Percentiles rank a stretch among this genome's conserved stretches.
phyloP scores from a whole-genome alignment of 306 rosid species.

The Cercis canadensis region DNA sequence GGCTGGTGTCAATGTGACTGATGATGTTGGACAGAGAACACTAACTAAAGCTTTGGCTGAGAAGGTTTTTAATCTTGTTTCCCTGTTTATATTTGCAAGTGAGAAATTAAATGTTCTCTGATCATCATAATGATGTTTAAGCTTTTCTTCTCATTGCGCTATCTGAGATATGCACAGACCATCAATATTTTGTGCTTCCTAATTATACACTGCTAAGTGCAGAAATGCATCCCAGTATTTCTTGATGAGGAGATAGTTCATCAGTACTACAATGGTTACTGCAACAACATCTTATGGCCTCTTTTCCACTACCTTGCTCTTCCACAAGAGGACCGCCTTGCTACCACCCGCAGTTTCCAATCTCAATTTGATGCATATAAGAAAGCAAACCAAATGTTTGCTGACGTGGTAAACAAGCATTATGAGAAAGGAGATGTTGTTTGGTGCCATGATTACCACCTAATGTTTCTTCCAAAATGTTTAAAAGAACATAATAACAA shows the following conservation, averaged over 20 bases:
- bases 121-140: conserved; percentile 10
- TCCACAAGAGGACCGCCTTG: conserved; percentile 97
- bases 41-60: conserved; percentile 85
- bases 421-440: conserved; percentile 94
- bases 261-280: conserved; percentile 96
- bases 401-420: conserved; percentile 85
- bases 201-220: conserved; percentile 42
- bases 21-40: conserved; percentile 76
- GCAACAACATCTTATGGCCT: conserved; percentile 98
- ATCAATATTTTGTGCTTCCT: conserved; percentile 4
- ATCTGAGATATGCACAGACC: conserved; percentile 1
- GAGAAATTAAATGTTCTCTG: conserved; percentile 12
- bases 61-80: conserved; percentile 66
- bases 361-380: conserved; percentile 94
- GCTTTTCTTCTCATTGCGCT: conserved; percentile 1
- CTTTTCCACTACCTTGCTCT: conserved; percentile 93
- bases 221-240: conserved; percentile 94
- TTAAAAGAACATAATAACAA: conserved; percentile 72
- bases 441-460: conserved; percentile 98
- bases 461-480: conserved; percentile 95
- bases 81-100: conserved; percentile 15
- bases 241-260: conserved; percentile 92
- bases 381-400: conserved; percentile 91
- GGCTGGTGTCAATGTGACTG: conserved; percentile 97
- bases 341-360: conserved; percentile 93